These are phyloP conservation scores for Chaetomium strumarium DNA, from an alignment of 2,329 filamentous ascomycete genomes.

Conservation along the genomic window DNA sequence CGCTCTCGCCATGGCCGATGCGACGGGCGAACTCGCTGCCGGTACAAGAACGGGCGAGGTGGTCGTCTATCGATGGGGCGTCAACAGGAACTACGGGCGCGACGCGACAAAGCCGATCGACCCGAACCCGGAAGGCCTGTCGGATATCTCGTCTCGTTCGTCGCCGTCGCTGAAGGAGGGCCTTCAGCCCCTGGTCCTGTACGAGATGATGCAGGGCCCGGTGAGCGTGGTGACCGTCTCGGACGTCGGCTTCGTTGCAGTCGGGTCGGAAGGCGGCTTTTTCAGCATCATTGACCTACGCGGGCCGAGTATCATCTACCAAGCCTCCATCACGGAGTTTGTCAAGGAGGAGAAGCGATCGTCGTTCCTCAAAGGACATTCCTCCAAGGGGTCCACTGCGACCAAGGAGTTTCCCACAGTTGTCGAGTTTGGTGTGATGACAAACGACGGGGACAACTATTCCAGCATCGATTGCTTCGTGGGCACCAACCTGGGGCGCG, in stretches of 20 bases:
- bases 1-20: conserved; percentile 72
- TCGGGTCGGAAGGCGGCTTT: conserved; percentile 76
- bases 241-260: conserved; percentile 88
- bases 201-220: conserved; percentile 77
- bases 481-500: conserved; percentile 76
- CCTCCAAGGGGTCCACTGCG: conserved; percentile 32
- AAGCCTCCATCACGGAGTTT: conserved; percentile 65
- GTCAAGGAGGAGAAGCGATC: conserved; percentile 68
- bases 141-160: conserved; percentile 65
- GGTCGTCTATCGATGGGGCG: conserved; percentile 81
- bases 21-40: conserved; percentile 76
- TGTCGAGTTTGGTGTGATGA: conserved; percentile 91
- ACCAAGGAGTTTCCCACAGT: conserved; percentile 65
- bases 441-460: conserved; percentile 86
- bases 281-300: conserved; percentile 81
- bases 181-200: conserved; percentile 65
- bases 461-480: conserved; percentile 92
- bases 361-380: conserved; percentile 60
- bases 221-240: conserved; percentile 76
- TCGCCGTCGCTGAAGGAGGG: conserved; percentile 67
- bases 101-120: conserved; percentile 48
- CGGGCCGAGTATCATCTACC: conserved; percentile 78
- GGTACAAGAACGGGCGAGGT: conserved; percentile 81
- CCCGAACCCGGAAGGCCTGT: conserved; percentile 62
- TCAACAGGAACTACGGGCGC: conserved; percentile 65